Conservation (phyloP, 1,284 basidiomycete species). For the Boletellus deceptivus region DNA sequence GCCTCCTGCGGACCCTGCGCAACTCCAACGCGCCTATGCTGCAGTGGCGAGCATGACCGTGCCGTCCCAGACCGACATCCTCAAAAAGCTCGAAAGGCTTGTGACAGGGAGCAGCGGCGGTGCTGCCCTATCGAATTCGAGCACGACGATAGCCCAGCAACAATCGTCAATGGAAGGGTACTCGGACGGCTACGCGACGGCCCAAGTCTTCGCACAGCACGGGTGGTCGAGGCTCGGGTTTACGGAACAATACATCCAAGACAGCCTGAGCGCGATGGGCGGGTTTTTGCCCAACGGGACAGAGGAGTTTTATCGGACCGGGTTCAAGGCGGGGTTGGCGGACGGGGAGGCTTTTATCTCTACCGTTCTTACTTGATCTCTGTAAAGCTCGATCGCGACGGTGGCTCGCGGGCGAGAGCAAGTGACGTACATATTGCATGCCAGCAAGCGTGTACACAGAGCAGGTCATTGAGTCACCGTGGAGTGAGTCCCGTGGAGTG, state of each 20-base stretch:
- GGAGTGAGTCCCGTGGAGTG: too few species aligned
- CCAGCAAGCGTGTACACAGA: too few species aligned
- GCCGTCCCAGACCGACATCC: not conserved
- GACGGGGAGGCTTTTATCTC: constrained; percentile 17
- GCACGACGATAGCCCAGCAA: constrained; percentile 11
- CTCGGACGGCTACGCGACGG: constrained; percentile 61
- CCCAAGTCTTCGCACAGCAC: constrained; percentile 57
- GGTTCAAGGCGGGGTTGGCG: constrained; percentile 8
- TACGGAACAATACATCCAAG: constrained; percentile 57
- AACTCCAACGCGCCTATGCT: constrained; percentile 15
- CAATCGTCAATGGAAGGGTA: constrained; percentile 45
- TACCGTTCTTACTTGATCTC: too few species aligned
- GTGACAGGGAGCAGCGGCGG: not conserved
- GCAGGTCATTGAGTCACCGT: too few species aligned
- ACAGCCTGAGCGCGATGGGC: constrained; percentile 37
- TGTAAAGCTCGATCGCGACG: too few species aligned
- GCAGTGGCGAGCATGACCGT: constrained; percentile 15
- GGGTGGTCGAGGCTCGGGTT: constrained; percentile 65
- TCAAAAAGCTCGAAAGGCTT: constrained; percentile 5
- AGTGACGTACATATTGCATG: too few species aligned
- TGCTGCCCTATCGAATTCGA: too few species aligned
- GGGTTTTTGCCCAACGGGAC: constrained; percentile 8
- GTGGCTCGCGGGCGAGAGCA: too few species aligned
- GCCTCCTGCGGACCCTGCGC: constrained; percentile 10
- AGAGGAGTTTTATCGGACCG: constrained; percentile 11